phyloP scores from a whole-genome alignment of 306 rosid genomes.

The Quercus aquifolioides region DNA sequence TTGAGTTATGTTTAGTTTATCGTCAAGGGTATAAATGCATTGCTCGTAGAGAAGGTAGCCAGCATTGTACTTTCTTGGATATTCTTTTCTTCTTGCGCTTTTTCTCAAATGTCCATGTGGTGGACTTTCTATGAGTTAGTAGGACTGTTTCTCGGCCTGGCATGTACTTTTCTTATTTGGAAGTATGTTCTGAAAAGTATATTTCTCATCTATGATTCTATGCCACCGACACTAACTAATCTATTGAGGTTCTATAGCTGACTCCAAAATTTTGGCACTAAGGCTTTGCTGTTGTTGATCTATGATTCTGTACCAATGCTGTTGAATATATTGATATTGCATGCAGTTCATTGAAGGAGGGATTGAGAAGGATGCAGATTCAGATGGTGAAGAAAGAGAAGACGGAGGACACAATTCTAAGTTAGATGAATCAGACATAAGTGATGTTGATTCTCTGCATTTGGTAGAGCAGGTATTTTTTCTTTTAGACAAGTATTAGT shows the following conservation, averaged over 20 bases:
- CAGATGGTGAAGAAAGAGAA: constrained; percentile 52
- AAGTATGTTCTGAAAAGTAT: constrained; percentile 5
- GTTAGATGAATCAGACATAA: constrained; percentile 25
- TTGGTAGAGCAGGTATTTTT: constrained; percentile 47
- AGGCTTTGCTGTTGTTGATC: not conserved
- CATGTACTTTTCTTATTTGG: not conserved
- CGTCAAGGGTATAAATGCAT: not conserved
- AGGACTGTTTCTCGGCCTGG: constrained; percentile 5
- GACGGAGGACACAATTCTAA: constrained; percentile 14
- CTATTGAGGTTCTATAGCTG: too few relatives aligned
- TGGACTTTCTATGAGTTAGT: not conserved
- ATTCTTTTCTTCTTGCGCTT: not conserved
- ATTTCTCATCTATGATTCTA: constrained; percentile 15
- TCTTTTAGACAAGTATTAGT: not conserved
- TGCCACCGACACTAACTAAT: not conserved
- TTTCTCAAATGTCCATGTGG: not conserved
- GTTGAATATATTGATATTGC: constrained; percentile 11
- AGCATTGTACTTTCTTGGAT: not conserved
- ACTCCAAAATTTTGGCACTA: too few relatives aligned
- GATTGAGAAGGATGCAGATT: constrained; percentile 40
- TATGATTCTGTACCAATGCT: constrained; percentile 18
- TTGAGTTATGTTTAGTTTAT: not conserved
- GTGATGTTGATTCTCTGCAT: constrained; percentile 45
- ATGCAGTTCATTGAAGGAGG: constrained; percentile 65
- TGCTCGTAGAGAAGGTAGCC: not conserved